Percentiles rank a stretch among this genome's conserved stretches.
Evolutionary conservation across 768 basidiomycete genomes (phyloP).

Genomic region (Xerocomellus chrysenteron): DNA sequence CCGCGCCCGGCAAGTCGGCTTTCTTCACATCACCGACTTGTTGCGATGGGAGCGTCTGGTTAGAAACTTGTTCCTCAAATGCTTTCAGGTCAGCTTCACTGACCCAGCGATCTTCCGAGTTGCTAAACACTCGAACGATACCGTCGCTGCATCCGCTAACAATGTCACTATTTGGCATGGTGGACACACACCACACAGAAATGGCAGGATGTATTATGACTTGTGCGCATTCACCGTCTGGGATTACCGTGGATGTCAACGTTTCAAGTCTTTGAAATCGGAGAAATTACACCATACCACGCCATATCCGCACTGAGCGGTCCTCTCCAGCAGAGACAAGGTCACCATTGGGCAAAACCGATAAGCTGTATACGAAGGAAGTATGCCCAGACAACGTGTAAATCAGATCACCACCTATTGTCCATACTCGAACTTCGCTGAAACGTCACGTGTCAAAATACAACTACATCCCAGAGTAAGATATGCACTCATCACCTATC

Average conservation of each 20-base stretch:
- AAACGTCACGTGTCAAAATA: slow-evolving; percentile 1
- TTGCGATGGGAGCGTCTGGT: slow-evolving; percentile 77
- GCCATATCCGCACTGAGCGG: slow-evolving; percentile 89
- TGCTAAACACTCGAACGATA: slow-evolving; percentile 82
- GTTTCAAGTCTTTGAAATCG: neutral
- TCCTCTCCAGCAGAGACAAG: slow-evolving; percentile 94
- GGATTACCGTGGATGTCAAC: slow-evolving; percentile 3
- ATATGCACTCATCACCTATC: slow-evolving; percentile 59
- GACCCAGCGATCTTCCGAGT: slow-evolving; percentile 71
- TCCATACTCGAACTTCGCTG: slow-evolving; percentile 93
- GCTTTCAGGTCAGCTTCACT: slow-evolving; percentile 58
- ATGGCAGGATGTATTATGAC: slow-evolving; percentile 91
- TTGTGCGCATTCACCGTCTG: slow-evolving; percentile 87
- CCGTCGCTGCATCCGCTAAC: slow-evolving; percentile 91
- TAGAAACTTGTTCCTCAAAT: slow-evolving; percentile 75
- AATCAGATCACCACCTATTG: slow-evolving; percentile 72
- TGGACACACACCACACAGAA: slow-evolving; percentile 93
- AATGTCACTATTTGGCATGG: slow-evolving; percentile 88
- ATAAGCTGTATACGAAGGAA: slow-evolving; percentile 92
- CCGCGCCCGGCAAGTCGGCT: slow-evolving; percentile 82
- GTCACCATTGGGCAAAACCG: slow-evolving; percentile 77
- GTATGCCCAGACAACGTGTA: slow-evolving; percentile 91
- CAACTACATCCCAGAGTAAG: neutral
- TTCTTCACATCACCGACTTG: slow-evolving; percentile 94
- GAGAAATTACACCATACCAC: slow-evolving; percentile 48